Conservation (phyloP, 2,329 filamentous ascomycete species). For the Microcyclosporella mali region DNA sequence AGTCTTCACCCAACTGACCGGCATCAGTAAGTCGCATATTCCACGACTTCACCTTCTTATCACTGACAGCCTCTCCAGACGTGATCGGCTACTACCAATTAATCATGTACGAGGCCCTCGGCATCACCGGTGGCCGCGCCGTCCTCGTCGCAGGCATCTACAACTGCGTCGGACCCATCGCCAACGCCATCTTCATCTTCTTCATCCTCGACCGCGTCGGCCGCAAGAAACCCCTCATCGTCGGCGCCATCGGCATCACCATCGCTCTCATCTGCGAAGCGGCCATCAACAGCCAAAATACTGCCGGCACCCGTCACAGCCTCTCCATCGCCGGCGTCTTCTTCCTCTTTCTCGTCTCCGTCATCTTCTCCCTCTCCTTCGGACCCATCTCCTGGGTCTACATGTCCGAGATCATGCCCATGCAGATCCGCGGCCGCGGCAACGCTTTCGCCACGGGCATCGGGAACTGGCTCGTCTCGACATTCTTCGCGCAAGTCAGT, state of each 20-base stretch:
- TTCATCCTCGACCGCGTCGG: slow-evolving; percentile 52
- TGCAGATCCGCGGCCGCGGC: slow-evolving; percentile 57
- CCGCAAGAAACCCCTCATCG: slow-evolving; percentile 48
- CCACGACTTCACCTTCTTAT: neutral
- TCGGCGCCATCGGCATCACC: slow-evolving; percentile 50
- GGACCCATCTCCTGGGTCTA: slow-evolving; percentile 59
- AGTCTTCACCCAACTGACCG: slow-evolving; percentile 60
- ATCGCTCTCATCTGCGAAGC: slow-evolving; percentile 56
- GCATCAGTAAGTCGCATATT: slow-evolving; percentile 39
- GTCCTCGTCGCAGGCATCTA: slow-evolving; percentile 56
- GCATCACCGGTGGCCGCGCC: slow-evolving; percentile 48
- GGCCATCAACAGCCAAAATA: slow-evolving; percentile 49
- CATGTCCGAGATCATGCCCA: slow-evolving; percentile 60
- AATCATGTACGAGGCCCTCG: slow-evolving; percentile 52
- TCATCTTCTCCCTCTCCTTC: slow-evolving; percentile 55
- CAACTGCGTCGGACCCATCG: slow-evolving; percentile 53
- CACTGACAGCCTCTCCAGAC: slow-evolving; percentile 30
- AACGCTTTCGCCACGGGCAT: slow-evolving; percentile 54
- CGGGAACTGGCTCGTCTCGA: slow-evolving; percentile 55
- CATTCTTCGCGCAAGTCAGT: slow-evolving; percentile 56
- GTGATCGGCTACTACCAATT: slow-evolving; percentile 59
- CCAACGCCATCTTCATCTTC: slow-evolving; percentile 55
- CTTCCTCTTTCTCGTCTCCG: slow-evolving; percentile 58
- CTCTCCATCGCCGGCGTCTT: slow-evolving; percentile 57
- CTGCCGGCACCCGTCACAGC: slow-evolving; percentile 36